phyloP scores from a whole-genome alignment of 2,329 filamentous ascomycete species.

The Verticillium klebahnii region DNA sequence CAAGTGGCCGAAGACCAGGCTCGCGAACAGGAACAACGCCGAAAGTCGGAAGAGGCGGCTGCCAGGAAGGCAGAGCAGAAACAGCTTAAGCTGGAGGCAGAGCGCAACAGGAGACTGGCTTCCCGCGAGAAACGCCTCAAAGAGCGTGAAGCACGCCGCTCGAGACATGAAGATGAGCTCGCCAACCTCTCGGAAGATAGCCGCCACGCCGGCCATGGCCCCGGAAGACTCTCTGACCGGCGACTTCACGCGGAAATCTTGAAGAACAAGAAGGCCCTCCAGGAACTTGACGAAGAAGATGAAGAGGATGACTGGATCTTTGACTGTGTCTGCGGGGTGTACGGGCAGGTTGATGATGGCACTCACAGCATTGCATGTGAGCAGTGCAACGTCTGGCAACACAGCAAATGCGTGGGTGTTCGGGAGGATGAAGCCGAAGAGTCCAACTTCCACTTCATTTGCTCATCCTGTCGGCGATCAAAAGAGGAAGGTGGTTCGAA shows the following conservation, averaged over 20 bases:
- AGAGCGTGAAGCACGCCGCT: slow-evolving; percentile 78
- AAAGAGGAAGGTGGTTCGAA: slow-evolving; percentile 60
- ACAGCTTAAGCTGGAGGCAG: slow-evolving; percentile 57
- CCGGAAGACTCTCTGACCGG: slow-evolving; percentile 68
- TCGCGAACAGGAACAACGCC: slow-evolving; percentile 64
- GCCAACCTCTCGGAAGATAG: slow-evolving; percentile 73
- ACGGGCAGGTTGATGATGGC: slow-evolving; percentile 92
- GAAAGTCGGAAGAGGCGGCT: slow-evolving; percentile 59
- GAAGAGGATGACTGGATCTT: slow-evolving; percentile 87
- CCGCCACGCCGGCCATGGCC: slow-evolving; percentile 50
- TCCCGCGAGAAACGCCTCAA: slow-evolving; percentile 81
- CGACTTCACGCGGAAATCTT: slow-evolving; percentile 80
- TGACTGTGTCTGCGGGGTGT: slow-evolving; percentile 85
- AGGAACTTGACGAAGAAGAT: slow-evolving; percentile 53
- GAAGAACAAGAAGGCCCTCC: slow-evolving; percentile 70
- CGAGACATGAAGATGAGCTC: slow-evolving; percentile 80
- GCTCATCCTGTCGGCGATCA: slow-evolving; percentile 68
- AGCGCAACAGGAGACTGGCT: slow-evolving; percentile 73
- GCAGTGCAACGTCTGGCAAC: slow-evolving; percentile 92
- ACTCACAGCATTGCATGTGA: slow-evolving; percentile 93
- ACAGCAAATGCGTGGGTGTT: slow-evolving; percentile 86
- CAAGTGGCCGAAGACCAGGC: slow-evolving; percentile 69
- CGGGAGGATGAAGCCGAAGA: slow-evolving; percentile 73
- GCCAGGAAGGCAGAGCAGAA: slow-evolving; percentile 64
- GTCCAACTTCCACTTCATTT: slow-evolving; percentile 84